Evolutionary conservation across 1,284 basidiomycete species (phyloP).

Genomic region (Melanopsichium pennsylvanicum): DNA sequence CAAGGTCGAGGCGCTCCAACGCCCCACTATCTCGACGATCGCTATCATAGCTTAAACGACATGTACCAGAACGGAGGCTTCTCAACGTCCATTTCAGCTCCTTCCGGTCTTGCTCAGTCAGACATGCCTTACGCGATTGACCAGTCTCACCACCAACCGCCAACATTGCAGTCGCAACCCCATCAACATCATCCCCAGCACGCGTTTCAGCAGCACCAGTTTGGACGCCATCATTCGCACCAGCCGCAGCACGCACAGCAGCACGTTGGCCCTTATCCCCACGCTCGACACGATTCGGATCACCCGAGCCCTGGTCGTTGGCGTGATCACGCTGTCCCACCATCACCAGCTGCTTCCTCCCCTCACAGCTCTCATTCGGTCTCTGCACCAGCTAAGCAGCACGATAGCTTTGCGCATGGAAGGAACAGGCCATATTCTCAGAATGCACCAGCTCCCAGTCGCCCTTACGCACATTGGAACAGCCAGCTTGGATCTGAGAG

Average conservation of each 20-base stretch:
- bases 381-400: constrained; percentile 15
- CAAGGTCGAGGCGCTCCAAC: constrained; percentile 3
- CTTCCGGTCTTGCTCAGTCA: constrained; percentile 29
- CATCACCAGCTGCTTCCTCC: constrained; percentile 16
- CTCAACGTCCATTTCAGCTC: constrained; percentile 33
- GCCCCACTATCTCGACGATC: constrained; percentile 29
- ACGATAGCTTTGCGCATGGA: constrained; percentile 21
- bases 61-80: constrained; percentile 24
- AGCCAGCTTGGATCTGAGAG: constrained; percentile 37
- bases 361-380: constrained; percentile 32
- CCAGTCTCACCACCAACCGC: constrained; percentile 19
- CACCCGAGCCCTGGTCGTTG: constrained; percentile 34
- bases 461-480: constrained; percentile 44
- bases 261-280: constrained; percentile 3
- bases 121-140: constrained; percentile 17
- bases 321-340: constrained; percentile 33
- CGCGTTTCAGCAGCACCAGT: constrained; percentile 16
- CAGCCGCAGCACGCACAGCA: constrained; percentile 19
- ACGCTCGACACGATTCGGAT: constrained; percentile 23
- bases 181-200: constrained; percentile 18
- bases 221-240: constrained; percentile 10
- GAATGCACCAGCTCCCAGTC: constrained; percentile 34
- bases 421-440: constrained; percentile 33
- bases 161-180: constrained; percentile 9
- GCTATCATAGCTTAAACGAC: constrained; percentile 16